Evolutionary conservation across 257 asterid species (phyloP), one percentile per base, ranked within the genome.

Genomic region (Mitragyna speciosa): DNA sequence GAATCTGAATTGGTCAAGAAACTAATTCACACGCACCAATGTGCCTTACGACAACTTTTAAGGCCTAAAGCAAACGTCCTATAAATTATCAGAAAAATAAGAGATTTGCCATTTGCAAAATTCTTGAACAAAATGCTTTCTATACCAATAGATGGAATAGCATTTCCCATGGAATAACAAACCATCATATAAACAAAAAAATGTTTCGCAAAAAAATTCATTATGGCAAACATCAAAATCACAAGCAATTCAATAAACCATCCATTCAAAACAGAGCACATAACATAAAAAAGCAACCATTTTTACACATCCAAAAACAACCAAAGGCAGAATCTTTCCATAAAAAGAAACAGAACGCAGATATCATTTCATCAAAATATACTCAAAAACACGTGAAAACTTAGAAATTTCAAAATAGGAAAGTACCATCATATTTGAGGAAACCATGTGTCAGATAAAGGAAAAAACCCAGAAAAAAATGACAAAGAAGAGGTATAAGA

Each of bases 1-100:
- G 39, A 77, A 79, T 70, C 48, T 20, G 78, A 72, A 73, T 59
- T 33, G 83, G 78, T 79, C 78, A 33, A 58, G 75, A 69, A 52
- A 64, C 7, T 10, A 14, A 72, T 11, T 61, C 51, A 52, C n/a
- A 36, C 39, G 4, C 4, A 36, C 39, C 3, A 7, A 28, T 63
- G 36, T 12, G 49, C 65, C 24, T 49, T 67, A 33, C 26, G 6
- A 78, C 17, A 51, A 19, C 33, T 26, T 9, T 36, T 52, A 12
- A 45, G 24, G n/a, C 26, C 12, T 56, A 52, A 70, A 33, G 17
- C 14, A 30, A 63, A 75, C 56, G 54, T 36, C 70, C 49, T 47
- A 56, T 22, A 58, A 24, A 36, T 17, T 24, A 36, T 67, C 80
- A 70, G 24, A 70, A 70, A 17, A 28, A 47, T 52, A 6, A 59